Evolutionary conservation across 495 filamentous ascomycete species (phyloP).

Genomic region (Staphylotrichum longicolle): DNA sequence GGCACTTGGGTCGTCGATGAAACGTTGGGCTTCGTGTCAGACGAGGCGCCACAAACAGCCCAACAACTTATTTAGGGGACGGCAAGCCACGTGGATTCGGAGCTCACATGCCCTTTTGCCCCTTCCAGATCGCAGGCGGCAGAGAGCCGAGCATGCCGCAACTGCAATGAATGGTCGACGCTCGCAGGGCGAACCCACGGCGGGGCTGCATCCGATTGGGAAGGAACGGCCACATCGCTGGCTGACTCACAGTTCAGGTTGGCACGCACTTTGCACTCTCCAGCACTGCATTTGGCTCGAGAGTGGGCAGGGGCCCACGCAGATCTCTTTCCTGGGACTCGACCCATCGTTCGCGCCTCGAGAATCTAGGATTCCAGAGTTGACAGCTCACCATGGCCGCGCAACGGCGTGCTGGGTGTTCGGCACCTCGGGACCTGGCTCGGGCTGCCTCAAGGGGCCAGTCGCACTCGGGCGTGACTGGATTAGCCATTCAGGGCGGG

Average conservation of each 20-base stretch:
- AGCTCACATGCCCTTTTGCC: conserved; percentile 11
- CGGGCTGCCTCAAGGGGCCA: conserved; percentile 3
- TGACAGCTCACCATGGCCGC: conserved; percentile 15
- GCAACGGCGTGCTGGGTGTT: background rate
- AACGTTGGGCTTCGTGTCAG: conserved; percentile 16
- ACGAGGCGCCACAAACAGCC: conserved; percentile 5
- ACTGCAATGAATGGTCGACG: conserved; percentile 4
- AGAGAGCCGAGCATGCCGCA: conserved; percentile 10
- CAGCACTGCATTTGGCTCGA: no score
- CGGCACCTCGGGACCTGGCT: conserved; percentile 5
- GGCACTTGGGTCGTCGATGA: background rate
- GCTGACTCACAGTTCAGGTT: conserved; percentile 9
- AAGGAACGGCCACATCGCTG: conserved; percentile 14
- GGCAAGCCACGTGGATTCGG: conserved; percentile 1
- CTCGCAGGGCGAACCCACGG: conserved; percentile 9
- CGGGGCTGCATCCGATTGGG: conserved; percentile 26
- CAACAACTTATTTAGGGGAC: background rate
- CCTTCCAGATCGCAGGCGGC: conserved; percentile 4
- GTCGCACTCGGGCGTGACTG: conserved; percentile 5
- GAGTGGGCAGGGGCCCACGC: background rate
- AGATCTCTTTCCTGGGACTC: conserved; percentile 4
- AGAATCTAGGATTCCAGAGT: background rate
- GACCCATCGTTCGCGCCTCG: conserved; percentile 2
- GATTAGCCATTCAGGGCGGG: conserved; percentile 5
- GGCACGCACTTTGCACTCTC: no score